Conservation (phyloP, 768 basidiomycete genomes). For the Hysterangium stoloniferum region DNA sequence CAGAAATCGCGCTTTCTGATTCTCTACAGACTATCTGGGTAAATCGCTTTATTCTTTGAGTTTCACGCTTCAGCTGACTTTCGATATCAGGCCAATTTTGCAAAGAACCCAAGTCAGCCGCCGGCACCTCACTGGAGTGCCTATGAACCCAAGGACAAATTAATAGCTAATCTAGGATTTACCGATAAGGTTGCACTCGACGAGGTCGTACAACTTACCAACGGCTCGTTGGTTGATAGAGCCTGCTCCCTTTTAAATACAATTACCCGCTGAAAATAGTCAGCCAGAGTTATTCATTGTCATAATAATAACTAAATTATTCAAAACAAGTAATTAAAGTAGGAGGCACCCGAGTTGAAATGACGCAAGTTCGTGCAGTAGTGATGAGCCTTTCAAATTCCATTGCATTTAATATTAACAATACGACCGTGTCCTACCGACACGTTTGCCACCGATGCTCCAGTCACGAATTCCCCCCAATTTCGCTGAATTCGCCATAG, state of each 20-base stretch:
- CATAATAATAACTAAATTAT: too few relatives aligned
- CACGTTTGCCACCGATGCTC: too few relatives aligned
- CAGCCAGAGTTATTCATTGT: too few relatives aligned
- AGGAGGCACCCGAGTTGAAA: too few relatives aligned
- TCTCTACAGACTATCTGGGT: slow-evolving; percentile 10
- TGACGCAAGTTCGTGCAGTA: too few relatives aligned
- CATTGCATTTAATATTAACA: too few relatives aligned
- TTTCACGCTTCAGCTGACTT: neutral
- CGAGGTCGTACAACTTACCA: slow-evolving; percentile 5
- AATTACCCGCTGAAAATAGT: too few relatives aligned
- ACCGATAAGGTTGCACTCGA: neutral
- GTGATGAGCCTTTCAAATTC: too few relatives aligned
- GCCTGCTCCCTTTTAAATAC: slow-evolving; percentile 5
- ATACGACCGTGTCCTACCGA: too few relatives aligned
- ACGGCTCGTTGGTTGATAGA: slow-evolving; percentile 6
- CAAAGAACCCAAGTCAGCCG: slow-evolving; percentile 8
- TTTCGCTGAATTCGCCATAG: too few relatives aligned
- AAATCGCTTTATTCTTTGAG: neutral
- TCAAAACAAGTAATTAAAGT: too few relatives aligned
- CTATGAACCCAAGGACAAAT: neutral
- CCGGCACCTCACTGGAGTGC: slow-evolving; percentile 8
- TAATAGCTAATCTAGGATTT: slow-evolving; percentile 4
- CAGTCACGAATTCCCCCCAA: too few relatives aligned
- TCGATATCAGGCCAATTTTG: slow-evolving; percentile 5
- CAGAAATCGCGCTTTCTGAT: slow-evolving; percentile 6